Evolutionary conservation across 2,329 filamentous ascomycete genomes (phyloP), one percentile per base, ranked within the genome.

Genomic region (Thelonectria blattea): DNA sequence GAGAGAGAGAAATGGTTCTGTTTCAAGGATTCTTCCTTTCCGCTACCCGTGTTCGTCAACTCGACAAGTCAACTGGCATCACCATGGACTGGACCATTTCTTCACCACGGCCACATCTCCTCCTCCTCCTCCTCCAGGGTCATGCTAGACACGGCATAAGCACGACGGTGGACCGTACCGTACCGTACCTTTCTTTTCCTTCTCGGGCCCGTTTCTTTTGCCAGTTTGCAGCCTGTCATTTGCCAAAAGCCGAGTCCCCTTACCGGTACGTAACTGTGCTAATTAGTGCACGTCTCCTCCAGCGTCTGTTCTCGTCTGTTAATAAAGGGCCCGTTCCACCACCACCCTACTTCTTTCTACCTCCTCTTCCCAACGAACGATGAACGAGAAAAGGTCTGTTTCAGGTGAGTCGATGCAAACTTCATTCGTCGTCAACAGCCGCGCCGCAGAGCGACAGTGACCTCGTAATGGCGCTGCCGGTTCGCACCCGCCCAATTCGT

Each of bases 281-380:
- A 24, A 67, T 68, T 70, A 68, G 68, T 65, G 68, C 65, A 70
- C 65, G 66, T 70, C 68, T 24, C 68, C 66, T 65, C 57, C 60
- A 63, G 58, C 61, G 27, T 30, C 27, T 30, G 27, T 30, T 30
- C 27, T n/a, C n/a, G n/a, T n/a, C n/a, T n/a, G n/a, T n/a, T n/a
- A n/a, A n/a, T n/a, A n/a, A n/a, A n/a, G n/a, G n/a, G n/a, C n/a
- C n/a, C n/a, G n/a, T n/a, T n/a, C n/a, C n/a, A n/a, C n/a, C n/a
- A n/a, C n/a, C n/a, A n/a, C n/a, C n/a, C n/a, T n/a, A n/a, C n/a
- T n/a, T n/a, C n/a, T n/a, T n/a, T n/a, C n/a, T n/a, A n/a, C n/a
- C n/a, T n/a, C n/a, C n/a, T n/a, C n/a, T n/a, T n/a, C n/a, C n/a
- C n/a, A n/a, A n/a, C n/a, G n/a, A n/a, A n/a, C n/a, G n/a, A n/a